A percentile compares a stretch with the other conserved stretches of the same genome.
These are phyloP conservation scores for Amborella trichopoda DNA, from an alignment of 164 flowering plant species.

Conservation along the genomic window DNA sequence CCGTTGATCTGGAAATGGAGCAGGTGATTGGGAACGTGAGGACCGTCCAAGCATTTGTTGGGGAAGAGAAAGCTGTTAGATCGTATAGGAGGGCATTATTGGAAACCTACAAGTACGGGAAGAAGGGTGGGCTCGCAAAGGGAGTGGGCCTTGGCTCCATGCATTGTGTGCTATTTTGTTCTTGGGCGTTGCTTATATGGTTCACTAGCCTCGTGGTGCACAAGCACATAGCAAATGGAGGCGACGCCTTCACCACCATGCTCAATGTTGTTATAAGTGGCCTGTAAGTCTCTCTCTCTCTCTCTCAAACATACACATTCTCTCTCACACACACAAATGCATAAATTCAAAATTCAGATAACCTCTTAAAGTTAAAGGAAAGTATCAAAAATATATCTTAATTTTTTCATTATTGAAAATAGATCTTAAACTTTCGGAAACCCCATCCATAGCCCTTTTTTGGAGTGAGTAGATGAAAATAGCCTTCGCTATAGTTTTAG, in stretches of 20 bases:
- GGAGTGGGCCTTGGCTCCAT: slow-evolving; percentile 86
- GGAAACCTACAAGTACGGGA: slow-evolving; percentile 69
- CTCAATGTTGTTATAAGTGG: slow-evolving; percentile 94
- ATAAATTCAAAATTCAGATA: too few relatives aligned
- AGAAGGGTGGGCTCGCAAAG: slow-evolving; percentile 79
- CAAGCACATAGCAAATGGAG: slow-evolving; percentile 80
- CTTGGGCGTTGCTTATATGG: slow-evolving; percentile 98
- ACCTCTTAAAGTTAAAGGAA: too few relatives aligned
- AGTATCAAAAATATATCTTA: too few relatives aligned
- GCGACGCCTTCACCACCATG: slow-evolving; percentile 98
- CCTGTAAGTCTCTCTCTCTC: slow-evolving; percentile 52
- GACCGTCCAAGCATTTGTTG: slow-evolving; percentile 94
- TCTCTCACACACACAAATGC: too few relatives aligned
- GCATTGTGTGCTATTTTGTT: slow-evolving; percentile 75
- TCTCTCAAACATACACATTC: too few relatives aligned
- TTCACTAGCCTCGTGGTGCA: slow-evolving; percentile 82
- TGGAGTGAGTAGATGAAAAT: too few relatives aligned
- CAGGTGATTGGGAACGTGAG: slow-evolving; percentile 92
- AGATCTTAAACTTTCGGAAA: too few relatives aligned
- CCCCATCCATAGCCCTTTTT: too few relatives aligned
- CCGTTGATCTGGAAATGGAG: too few relatives aligned
- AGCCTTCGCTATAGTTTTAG: too few relatives aligned
- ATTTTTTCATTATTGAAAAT: too few relatives aligned
- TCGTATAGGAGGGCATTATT: slow-evolving; percentile 46
- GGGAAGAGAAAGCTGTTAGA: slow-evolving; percentile 77